phyloP scores from a whole-genome alignment of 2,329 filamentous ascomycete genomes.

The Cryphonectria naterciae region DNA sequence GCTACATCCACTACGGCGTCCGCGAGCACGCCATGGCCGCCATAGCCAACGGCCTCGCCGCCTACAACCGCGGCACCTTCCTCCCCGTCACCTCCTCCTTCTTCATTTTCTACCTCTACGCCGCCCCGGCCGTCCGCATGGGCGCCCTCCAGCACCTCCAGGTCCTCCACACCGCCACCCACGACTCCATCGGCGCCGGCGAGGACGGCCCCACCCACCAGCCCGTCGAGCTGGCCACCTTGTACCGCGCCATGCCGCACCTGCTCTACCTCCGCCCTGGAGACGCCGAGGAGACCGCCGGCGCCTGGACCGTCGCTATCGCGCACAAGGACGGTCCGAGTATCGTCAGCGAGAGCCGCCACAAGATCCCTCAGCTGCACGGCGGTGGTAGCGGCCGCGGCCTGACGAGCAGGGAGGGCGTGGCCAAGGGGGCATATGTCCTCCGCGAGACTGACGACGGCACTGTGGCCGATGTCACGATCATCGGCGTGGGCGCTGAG shows the following conservation, averaged over 20 bases:
- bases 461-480: slow-evolving; percentile 42
- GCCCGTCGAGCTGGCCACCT: slow-evolving; percentile 53
- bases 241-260: slow-evolving; percentile 61
- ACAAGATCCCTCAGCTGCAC: slow-evolving; percentile 43
- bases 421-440: slow-evolving; percentile 46
- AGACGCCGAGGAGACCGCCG: slow-evolving; percentile 56
- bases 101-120: slow-evolving; percentile 60
- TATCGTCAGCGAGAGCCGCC: slow-evolving; percentile 50
- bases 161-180: slow-evolving; percentile 56
- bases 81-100: slow-evolving; percentile 59
- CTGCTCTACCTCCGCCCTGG: slow-evolving; percentile 56
- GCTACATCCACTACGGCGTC: slow-evolving; percentile 64
- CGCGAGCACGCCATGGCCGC: slow-evolving; percentile 65
- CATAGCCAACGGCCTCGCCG: slow-evolving; percentile 62
- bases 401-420: slow-evolving; percentile 40
- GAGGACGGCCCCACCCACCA: slow-evolving; percentile 62
- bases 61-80: slow-evolving; percentile 54
- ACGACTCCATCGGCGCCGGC: slow-evolving; percentile 58
- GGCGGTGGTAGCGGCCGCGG: slow-evolving; percentile 4
- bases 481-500: slow-evolving; percentile 45
- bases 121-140: slow-evolving; percentile 58
- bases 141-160: slow-evolving; percentile 53
- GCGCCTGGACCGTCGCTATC: slow-evolving; percentile 48
- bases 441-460: slow-evolving; percentile 37
- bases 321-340: slow-evolving; percentile 39